Evolutionary conservation across 2,329 filamentous ascomycete species (phyloP).

Genomic region (Rutstroemia sp.): DNA sequence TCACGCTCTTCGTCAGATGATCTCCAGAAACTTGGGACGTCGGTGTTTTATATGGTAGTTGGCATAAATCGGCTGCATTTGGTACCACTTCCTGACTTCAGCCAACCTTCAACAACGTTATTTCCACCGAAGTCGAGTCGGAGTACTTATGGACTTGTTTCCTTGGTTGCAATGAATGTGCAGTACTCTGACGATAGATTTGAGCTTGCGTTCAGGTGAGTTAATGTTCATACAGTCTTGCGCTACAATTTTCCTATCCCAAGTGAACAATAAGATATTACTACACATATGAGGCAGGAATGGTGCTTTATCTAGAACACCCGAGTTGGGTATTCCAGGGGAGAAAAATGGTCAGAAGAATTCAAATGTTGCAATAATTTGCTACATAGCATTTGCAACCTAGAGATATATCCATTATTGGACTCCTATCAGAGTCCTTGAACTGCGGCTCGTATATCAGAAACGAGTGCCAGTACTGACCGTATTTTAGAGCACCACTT

Average conservation of each 20-base stretch:
- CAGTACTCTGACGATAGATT: conserved; percentile 58
- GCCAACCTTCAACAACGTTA: conserved; percentile 37
- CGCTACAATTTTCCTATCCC: neutral
- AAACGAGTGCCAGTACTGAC: neutral
- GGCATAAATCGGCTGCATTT: conserved; percentile 64
- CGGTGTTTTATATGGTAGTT: conserved; percentile 61
- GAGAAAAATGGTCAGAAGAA: too few relatives aligned
- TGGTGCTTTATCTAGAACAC: too few relatives aligned
- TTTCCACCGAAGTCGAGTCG: conserved; percentile 36
- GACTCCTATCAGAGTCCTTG: too few relatives aligned
- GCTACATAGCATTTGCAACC: too few relatives aligned
- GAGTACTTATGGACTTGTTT: conserved; percentile 55
- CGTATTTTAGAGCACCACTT: conserved; percentile 37
- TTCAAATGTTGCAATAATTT: too few relatives aligned
- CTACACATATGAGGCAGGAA: too few relatives aligned
- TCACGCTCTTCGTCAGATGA: conserved; percentile 57
- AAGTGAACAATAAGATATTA: too few relatives aligned
- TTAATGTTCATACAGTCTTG: neutral
- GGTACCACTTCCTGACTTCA: conserved; percentile 54
- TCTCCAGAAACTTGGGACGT: conserved; percentile 54
- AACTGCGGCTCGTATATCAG: neutral
- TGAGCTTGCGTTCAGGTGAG: conserved; percentile 50
- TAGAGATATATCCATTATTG: too few relatives aligned
- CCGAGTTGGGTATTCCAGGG: too few relatives aligned
- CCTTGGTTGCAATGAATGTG: conserved; percentile 51